Base-by-base conservation (phyloP, 2,329 filamentous ascomycete genomes). In the Beauveria sp. region DNA sequence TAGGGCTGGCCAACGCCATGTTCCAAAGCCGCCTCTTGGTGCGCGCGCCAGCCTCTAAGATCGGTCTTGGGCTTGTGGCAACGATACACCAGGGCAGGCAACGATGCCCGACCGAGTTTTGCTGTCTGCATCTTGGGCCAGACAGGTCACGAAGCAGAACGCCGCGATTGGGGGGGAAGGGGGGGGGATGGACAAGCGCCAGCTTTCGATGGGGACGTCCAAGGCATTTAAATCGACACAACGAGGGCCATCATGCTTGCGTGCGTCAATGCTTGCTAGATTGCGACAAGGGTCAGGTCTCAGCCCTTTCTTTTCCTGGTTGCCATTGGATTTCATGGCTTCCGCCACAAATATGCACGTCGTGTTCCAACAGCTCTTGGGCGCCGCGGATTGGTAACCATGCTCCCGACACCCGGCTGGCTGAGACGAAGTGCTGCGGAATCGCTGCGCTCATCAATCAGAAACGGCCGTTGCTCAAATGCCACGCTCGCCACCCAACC, bases 51-150 rank as follows among this genome's bases (percentile, higher is more conserved):
- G 8, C 53, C 30, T 28, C 30, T 16, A 38, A 51, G 56, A 58
- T 58, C 22, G 10, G 46, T 26, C 8, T 47, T 28, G 34, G 14
- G 18, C 40, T 45, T 55, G 53, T 16, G 46, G 56, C 16, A 58
- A 42, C 54, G 42, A 34, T 16, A n/a, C 10, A 5, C 34, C 28
- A 42, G 20, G 28, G 34, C n/a, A 50, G 45, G 55, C 30, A 58
- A 34, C 9, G 56, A 58, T 58, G 56, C 30, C 20, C 56, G 56
- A 42, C 46, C 46, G 45, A 58, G 24, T 26, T 49, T 56, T 40
- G 34, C 28, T 18, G n/a, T 18, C 54, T 57, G 54, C 43, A 57
- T 47, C 42, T 14, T 47, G n/a, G 26, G 10, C 16, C 54, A 55
- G 20, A 16, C 1, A 38, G 9, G 51, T 26, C 34, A 42, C 30